phyloP scores from a whole-genome alignment of 805 yeast genomes.

The Zygosaccharomyces siamensis region DNA sequence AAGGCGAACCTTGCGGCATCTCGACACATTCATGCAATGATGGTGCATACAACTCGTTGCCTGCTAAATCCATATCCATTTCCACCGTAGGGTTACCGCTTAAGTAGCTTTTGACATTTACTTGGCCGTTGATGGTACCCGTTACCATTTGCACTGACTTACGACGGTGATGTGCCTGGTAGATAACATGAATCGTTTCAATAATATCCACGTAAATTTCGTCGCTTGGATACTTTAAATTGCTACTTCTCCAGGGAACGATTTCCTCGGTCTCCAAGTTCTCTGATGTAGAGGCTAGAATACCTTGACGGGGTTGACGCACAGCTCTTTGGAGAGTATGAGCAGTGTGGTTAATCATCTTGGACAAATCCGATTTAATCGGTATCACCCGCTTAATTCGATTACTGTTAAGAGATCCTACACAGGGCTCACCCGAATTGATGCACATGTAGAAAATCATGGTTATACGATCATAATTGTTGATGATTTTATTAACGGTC shows the following conservation, averaged over 20 bases:
- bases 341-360: constrained; percentile 37
- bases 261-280: constrained; percentile 27
- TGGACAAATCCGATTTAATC: constrained; percentile 34
- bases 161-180: constrained; percentile 21
- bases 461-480: constrained; percentile 66
- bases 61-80: constrained; percentile 45
- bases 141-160: constrained; percentile 11
- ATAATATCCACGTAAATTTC: constrained; percentile 81
- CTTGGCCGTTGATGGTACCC: constrained; percentile 53
- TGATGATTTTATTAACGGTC: constrained; percentile 52
- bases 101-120: constrained; percentile 62
- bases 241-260: constrained; percentile 73
- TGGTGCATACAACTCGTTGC: constrained; percentile 50
- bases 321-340: constrained; percentile 21
- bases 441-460: constrained; percentile 71
- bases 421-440: constrained; percentile 69
- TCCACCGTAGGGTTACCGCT: constrained; percentile 74
- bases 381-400: constrained; percentile 68
- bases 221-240: constrained; percentile 69
- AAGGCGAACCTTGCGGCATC: constrained; percentile 26
- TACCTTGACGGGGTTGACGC: constrained; percentile 10
- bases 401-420: constrained; percentile 57
- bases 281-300: background rate
- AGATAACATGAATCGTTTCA: constrained; percentile 57
- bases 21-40: constrained; percentile 69